Base-by-base conservation (phyloP, 164 flowering plant species). In the Magnolia sinica region DNA sequence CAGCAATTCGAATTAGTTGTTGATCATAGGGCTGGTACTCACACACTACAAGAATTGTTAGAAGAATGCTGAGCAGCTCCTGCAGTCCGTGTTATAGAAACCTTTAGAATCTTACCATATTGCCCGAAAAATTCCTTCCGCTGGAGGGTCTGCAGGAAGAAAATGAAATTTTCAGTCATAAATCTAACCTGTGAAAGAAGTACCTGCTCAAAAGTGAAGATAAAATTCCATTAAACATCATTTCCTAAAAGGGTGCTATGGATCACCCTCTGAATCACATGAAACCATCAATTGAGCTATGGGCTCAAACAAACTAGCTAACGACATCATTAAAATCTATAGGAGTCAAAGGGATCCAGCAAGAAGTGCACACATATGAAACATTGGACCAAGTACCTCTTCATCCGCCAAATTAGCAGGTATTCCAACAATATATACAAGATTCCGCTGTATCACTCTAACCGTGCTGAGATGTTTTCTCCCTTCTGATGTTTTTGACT, bases 91-190 rank as follows among this genome's bases (percentile, higher is more conserved):
- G 99, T 89, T 81, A 95, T 88, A 16, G 99, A 93, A 19, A 95
- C 98, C 84, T 96, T 96, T 45, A 90, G 77, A 74, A 94, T 97
- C 86, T 91, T 96, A 55, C 99, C 98, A 90, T 96, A 96, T 81
- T 91, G 97, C 52, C 90, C 95, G 89, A 96, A 96, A 81, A 91
- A 96, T 49, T 94, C 98, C 84, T 80, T 90, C 59, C 81, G 90
- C 87, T 91, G 96, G 64, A 96, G 96, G 83, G 89, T 87, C 99
- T 96, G 93, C 82, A 75, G 14, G 71, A 74, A 80, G 59, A 16
- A 55, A 31, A 68, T 31, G 49, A 27, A 68, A 68, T 18, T 68
- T 14, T 68, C 22, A 68, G 50, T 68, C 27, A 31, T 19, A 68
- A 29, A 24, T 68, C 71, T 14, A 31, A 68, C 68, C 29, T 24